Conservation (phyloP, 2,329 filamentous ascomycete genomes). For the Escovopsis sp. region DNA sequence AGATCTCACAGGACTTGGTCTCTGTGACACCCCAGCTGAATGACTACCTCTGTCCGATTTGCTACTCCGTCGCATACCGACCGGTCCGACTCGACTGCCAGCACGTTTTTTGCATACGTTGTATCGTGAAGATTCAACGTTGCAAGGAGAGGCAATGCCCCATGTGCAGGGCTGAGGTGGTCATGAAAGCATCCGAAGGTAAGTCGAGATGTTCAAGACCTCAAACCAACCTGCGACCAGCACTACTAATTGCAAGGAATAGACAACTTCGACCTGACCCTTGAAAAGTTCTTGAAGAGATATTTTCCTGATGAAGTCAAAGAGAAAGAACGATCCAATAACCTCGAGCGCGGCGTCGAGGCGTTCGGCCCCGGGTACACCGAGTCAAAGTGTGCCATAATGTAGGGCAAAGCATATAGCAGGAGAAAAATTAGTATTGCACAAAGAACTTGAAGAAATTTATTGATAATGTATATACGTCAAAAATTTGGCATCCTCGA, state of each 20-base stretch:
- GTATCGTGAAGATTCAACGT: conserved; percentile 66
- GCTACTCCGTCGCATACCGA: conserved; percentile 64
- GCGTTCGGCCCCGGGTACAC: conserved; percentile 54
- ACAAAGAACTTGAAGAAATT: no score
- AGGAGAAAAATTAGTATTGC: no score
- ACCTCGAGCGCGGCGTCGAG: conserved; percentile 59
- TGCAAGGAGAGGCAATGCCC: conserved; percentile 56
- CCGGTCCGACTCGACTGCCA: conserved; percentile 63
- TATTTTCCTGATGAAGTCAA: conserved; percentile 62
- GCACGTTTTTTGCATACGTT: conserved; percentile 74
- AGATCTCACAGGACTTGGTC: conserved; percentile 58
- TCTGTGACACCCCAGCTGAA: conserved; percentile 66
- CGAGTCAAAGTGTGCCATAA: conserved; percentile 42
- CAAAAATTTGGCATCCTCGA: no score
- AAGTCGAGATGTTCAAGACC: conserved; percentile 14
- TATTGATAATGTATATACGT: no score
- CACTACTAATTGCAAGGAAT: neutral
- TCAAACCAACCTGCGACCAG: neutral
- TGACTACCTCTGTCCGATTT: conserved; percentile 72
- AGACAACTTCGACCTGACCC: conserved; percentile 55
- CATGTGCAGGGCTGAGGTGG: conserved; percentile 56
- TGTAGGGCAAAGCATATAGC: conserved; percentile 26
- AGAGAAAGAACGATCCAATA: conserved; percentile 55
- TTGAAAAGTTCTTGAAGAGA: conserved; percentile 54
- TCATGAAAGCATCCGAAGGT: conserved; percentile 55